These are phyloP conservation scores for Desmodesmus armatus DNA, from an alignment of 139 green algal genomes.

Conservation along the genomic window DNA sequence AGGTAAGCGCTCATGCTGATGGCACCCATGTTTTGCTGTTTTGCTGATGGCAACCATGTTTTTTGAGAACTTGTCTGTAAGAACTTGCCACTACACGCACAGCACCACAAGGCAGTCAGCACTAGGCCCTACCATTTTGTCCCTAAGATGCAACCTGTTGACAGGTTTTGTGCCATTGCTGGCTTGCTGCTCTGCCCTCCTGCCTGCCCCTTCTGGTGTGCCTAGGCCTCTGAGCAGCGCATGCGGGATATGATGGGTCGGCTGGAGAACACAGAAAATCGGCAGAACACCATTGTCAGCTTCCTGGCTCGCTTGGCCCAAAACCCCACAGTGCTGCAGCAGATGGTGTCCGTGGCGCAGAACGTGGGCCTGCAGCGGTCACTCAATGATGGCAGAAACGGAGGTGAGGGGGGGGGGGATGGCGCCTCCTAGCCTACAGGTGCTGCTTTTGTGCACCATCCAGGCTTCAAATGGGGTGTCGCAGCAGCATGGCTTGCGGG, in stretches of 20 bases:
- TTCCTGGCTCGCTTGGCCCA: constrained; percentile 86
- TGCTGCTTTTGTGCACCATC: too few species aligned
- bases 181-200: neutral
- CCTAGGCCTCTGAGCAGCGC: constrained; percentile 65
- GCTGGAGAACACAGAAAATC: constrained; percentile 77
- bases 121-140: neutral
- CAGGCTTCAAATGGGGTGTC: too few species aligned
- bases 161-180: too few species aligned
- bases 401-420: constrained; percentile 4
- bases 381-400: neutral
- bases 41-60: too few species aligned
- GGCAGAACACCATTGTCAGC: constrained; percentile 87
- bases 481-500: too few species aligned
- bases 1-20: constrained; percentile 63
- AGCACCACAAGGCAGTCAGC: too few species aligned
- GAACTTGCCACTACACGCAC: too few species aligned
- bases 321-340: constrained; percentile 83
- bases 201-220: constrained; percentile 5
- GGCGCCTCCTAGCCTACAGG: too few species aligned
- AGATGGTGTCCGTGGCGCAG: constrained; percentile 59
- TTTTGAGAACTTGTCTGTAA: too few species aligned
- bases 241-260: constrained; percentile 72
- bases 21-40: too few species aligned
- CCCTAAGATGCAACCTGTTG: neutral
- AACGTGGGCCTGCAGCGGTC: constrained; percentile 30